A percentile compares a stretch with the other conserved stretches of the same genome.
These are phyloP conservation scores for Silene latifolia DNA, from an alignment of 148 eudicot species.

Conservation along the genomic window DNA sequence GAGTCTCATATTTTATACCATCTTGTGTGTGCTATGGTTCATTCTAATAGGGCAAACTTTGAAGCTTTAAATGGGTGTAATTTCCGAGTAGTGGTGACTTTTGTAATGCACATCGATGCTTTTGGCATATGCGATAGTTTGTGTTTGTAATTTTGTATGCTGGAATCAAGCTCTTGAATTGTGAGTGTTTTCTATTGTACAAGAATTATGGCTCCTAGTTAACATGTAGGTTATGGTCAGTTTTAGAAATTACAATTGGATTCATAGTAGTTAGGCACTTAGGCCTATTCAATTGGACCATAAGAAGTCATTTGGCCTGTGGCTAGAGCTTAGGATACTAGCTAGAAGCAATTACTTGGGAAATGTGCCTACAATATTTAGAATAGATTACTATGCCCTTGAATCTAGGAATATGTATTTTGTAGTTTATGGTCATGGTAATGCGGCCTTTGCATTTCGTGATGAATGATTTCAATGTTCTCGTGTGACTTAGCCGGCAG, in stretches of 20 bases:
- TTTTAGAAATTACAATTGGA: neutral
- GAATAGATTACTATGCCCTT: neutral
- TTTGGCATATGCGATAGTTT: neutral
- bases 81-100: neutral
- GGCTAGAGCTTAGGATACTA: neutral
- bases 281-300: neutral
- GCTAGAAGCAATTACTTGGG: neutral
- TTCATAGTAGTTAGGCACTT: neutral
- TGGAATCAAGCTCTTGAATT: no score
- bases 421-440: neutral
- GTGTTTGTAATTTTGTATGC: no score
- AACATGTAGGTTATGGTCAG: no score
- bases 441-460: neutral
- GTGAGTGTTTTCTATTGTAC: no score
- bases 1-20: neutral
- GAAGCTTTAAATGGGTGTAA: neutral
- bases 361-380: neutral
- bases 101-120: neutral
- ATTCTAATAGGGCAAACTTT: neutral
- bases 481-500: constrained; percentile 42
- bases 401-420: neutral
- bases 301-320: neutral
- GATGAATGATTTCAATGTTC: constrained; percentile 7
- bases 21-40: neutral
- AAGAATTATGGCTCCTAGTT: no score